A percentile compares a stretch with the other conserved stretches of the same genome.
phyloP scores from a whole-genome alignment of 2,329 filamentous ascomycete species.

The Neurospora crassa region DNA sequence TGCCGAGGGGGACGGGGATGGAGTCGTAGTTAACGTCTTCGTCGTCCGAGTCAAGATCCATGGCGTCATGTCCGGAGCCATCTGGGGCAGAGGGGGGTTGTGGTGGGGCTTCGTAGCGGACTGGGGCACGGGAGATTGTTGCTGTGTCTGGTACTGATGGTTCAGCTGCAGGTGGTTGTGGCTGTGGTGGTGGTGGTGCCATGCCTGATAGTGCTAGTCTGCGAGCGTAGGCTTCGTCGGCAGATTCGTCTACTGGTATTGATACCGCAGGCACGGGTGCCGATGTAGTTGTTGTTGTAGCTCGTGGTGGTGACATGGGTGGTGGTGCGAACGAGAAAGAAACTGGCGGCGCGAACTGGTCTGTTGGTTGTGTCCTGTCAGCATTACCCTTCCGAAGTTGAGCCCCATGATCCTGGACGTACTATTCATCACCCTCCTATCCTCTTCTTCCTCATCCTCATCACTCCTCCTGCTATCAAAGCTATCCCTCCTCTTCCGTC shows the following conservation, averaged over 20 bases:
- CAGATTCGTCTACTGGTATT: conserved; percentile 48
- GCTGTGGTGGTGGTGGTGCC: conserved; percentile 25
- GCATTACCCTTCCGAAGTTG: background rate
- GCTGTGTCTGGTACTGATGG: conserved; percentile 21
- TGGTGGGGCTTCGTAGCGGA: conserved; percentile 24
- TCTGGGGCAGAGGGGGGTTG: conserved; percentile 28
- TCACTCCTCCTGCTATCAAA: conserved; percentile 36
- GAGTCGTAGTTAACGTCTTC: conserved; percentile 24
- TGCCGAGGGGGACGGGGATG: conserved; percentile 33
- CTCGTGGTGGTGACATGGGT: conserved; percentile 37
- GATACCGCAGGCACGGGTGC: conserved; percentile 12
- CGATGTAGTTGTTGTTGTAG: conserved; percentile 30
- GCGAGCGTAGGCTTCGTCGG: conserved; percentile 60
- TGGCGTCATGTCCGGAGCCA: conserved; percentile 23
- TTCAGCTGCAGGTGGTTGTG: conserved; percentile 23
- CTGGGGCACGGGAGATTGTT: conserved; percentile 22
- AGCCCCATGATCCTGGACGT: conserved; percentile 8
- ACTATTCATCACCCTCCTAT: conserved; percentile 25
- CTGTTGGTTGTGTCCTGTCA: conserved; percentile 25
- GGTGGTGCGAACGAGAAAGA: conserved; percentile 49
- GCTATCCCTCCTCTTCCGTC: conserved; percentile 40
- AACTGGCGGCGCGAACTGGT: conserved; percentile 50
- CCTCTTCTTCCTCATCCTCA: conserved; percentile 25
- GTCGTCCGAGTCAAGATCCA: conserved; percentile 28
- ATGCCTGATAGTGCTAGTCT: conserved; percentile 47